Evolutionary conservation across 768 basidiomycete genomes (phyloP).

Genomic region (Leccinellum albellum): DNA sequence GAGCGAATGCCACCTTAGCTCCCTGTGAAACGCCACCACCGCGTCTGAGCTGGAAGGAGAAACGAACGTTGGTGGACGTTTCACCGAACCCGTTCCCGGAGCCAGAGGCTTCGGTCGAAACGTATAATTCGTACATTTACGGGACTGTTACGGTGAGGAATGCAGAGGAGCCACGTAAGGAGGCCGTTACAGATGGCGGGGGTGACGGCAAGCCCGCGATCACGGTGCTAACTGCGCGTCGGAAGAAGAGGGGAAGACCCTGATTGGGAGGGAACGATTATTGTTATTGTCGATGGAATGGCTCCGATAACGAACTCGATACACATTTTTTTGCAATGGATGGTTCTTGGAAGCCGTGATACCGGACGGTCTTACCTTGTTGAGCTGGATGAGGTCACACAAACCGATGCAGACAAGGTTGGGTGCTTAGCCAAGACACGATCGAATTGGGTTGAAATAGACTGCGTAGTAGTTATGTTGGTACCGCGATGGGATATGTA

Average conservation of each 20-base stretch:
- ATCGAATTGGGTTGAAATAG: slow-evolving; percentile 6
- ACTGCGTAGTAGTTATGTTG: slow-evolving; percentile 1
- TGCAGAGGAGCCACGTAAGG: slow-evolving; percentile 29
- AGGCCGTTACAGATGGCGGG: slow-evolving; percentile 4
- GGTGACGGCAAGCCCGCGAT: slow-evolving; percentile 31
- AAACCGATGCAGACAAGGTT: neutral
- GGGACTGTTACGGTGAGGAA: slow-evolving; percentile 56
- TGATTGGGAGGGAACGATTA: slow-evolving; percentile 3
- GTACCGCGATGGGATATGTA: neutral
- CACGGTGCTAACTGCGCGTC: slow-evolving; percentile 59
- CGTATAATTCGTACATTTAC: slow-evolving; percentile 58
- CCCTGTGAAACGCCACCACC: slow-evolving; percentile 54
- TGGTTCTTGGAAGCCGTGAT: too few relatives aligned
- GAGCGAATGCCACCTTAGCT: slow-evolving; percentile 29
- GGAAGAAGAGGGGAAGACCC: slow-evolving; percentile 41
- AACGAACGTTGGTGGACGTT: slow-evolving; percentile 37
- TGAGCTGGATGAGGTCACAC: slow-evolving; percentile 3
- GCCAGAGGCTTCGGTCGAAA: slow-evolving; percentile 57
- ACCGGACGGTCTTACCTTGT: neutral
- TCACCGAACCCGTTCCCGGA: slow-evolving; percentile 70
- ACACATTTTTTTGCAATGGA: too few relatives aligned
- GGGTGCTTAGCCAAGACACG: too few relatives aligned
- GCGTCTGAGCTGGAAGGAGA: slow-evolving; percentile 16
- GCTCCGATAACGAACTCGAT: slow-evolving; percentile 2
- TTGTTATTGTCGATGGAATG: slow-evolving; percentile 2